phyloP scores from a whole-genome alignment of 2,329 filamentous ascomycete species.

The Diplodia corticola region DNA sequence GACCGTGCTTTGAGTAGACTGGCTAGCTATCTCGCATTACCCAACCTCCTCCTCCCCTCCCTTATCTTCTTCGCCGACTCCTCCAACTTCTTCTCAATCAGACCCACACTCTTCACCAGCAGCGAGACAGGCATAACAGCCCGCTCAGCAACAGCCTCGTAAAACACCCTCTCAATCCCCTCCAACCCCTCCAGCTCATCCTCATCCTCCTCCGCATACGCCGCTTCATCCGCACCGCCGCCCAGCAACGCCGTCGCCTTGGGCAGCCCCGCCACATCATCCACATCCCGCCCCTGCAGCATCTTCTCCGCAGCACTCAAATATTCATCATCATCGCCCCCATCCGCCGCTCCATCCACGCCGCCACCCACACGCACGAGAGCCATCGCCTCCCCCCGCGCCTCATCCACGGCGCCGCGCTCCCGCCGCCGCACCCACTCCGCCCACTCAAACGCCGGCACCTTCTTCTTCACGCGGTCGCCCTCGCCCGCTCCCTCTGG shows the following conservation, averaged over 20 bases:
- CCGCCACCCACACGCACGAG: not conserved
- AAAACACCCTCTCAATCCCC: constrained; percentile 47
- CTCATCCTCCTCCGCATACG: constrained; percentile 34
- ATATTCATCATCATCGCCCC: not conserved
- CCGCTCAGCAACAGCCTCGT: constrained; percentile 52
- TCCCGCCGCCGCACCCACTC: not conserved
- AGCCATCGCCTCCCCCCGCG: not conserved
- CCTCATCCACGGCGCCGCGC: not conserved
- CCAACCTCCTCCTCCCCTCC: not conserved
- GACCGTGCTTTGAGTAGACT: no score
- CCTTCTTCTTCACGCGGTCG: constrained; percentile 48
- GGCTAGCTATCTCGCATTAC: no score
- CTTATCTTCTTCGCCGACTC: not conserved
- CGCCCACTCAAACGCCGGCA: not conserved
- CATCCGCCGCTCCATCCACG: not conserved
- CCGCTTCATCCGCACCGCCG: not conserved
- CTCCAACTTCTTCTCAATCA: constrained; percentile 44
- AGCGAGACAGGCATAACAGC: constrained; percentile 53
- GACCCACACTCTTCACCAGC: constrained; percentile 52
- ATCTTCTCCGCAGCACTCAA: not conserved
- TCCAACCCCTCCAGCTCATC: constrained; percentile 51
- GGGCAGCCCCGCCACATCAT: not conserved
- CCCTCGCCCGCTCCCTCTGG: constrained; percentile 33
- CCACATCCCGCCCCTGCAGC: not conserved
- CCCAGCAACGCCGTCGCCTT: not conserved